Base-by-base conservation (phyloP, 768 basidiomycete species). In the Leucosporidium creatinivorum region DNA sequence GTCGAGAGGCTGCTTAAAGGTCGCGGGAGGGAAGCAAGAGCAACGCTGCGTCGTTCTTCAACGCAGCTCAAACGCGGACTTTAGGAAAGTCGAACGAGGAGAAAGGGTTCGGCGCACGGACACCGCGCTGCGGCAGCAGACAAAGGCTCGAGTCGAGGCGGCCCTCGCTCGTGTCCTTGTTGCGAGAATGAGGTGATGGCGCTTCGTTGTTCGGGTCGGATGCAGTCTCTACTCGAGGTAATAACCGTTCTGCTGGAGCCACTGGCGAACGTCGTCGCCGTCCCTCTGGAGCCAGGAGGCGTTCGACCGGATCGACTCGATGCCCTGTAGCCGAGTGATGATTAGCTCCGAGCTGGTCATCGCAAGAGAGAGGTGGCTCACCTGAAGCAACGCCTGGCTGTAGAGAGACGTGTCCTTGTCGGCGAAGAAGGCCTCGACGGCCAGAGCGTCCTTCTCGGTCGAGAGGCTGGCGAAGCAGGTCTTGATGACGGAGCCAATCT, bases 371-470 rank as follows among this genome's bases (percentile, higher is more conserved):
- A 17, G 2, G 39, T 12, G 8, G 39, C 39, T 44, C 39, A 15
- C 39, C 30, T 33, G 36, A 3, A 23, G 23, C 7, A 66, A 33
- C 10, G 65, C 60, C 55, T 62, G 65, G 10, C 55, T 30, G 48
- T 57, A 66, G 23, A 28, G 54, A 0, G 31, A 26, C 6, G 65
- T 62, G 12, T 61, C 54, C 33, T 66, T 66, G 23, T 62, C 60
- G 39, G 39, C 39, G 39, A 44, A 44, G 39, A 44, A 94, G 8
- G 79, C 83, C 60, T 82, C 82, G 19, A 85, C 82, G 26, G 80
- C 81, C 62, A 85, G 79, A 54, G 83, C 81, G 79, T 94, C 93
- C 67, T 84, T 77, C 69, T 86, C 80, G 25, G 84, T 85, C 25
- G 87, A 84, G 65, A 93, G 80, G 36, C 79, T 78, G 30, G 76